phyloP scores from a whole-genome alignment of 2,329 filamentous ascomycete species.

The Fusarium circinatum region DNA sequence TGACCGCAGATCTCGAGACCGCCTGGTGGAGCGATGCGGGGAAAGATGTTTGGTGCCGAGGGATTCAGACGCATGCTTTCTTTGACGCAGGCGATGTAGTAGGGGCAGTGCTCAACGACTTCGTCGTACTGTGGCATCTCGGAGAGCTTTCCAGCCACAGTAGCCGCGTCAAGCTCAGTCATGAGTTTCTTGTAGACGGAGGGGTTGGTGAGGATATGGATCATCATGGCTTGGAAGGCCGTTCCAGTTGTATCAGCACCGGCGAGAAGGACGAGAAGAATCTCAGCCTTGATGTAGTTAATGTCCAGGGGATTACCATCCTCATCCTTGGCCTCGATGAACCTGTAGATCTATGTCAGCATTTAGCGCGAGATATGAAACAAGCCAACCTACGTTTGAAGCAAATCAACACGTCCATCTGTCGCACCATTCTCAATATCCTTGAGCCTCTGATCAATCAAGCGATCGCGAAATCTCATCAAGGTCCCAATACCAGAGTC shows the following conservation, averaged over 20 bases:
- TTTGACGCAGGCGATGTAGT: slow-evolving; percentile 64
- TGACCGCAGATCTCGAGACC: slow-evolving; percentile 54
- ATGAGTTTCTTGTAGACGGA: slow-evolving; percentile 34
- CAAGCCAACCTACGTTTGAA: slow-evolving; percentile 56
- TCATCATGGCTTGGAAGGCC: slow-evolving; percentile 55
- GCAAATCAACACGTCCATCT: slow-evolving; percentile 55
- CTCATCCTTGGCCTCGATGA: slow-evolving; percentile 27
- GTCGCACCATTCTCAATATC: slow-evolving; percentile 59
- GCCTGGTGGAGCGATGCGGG: slow-evolving; percentile 57
- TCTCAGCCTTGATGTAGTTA: slow-evolving; percentile 36
- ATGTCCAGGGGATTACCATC: slow-evolving; percentile 20
- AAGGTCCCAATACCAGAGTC: slow-evolving; percentile 64
- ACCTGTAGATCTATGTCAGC: background rate
- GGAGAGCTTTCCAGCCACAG: slow-evolving; percentile 50
- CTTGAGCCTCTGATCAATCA: slow-evolving; percentile 59
- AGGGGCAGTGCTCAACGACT: slow-evolving; percentile 48
- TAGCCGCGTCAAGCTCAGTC: slow-evolving; percentile 37
- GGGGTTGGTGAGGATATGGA: slow-evolving; percentile 37
- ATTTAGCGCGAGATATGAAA: accelerated
- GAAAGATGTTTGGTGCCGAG: slow-evolving; percentile 59
- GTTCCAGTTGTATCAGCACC: slow-evolving; percentile 60
- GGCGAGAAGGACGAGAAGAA: slow-evolving; percentile 45
- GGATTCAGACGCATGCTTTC: slow-evolving; percentile 63
- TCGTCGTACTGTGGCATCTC: slow-evolving; percentile 47
- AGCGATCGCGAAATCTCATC: slow-evolving; percentile 66